Conservation (phyloP, 129 eudicot species). For the Pseudognaphalium luteoalbum region DNA sequence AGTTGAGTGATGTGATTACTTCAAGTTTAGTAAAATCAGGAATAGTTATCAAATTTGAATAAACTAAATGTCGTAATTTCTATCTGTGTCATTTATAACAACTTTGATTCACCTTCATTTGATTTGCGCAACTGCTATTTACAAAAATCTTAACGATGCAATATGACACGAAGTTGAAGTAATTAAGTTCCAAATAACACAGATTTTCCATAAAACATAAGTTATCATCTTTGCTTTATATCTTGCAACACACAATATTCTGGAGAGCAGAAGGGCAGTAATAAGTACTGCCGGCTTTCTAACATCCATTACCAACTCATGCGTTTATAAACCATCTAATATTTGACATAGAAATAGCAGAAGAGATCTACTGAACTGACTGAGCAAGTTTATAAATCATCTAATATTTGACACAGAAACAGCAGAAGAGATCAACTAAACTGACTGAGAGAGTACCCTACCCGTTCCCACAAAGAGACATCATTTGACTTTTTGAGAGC, state of each 20-base stretch:
- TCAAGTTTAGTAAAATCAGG: not conserved
- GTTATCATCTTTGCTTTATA: not conserved
- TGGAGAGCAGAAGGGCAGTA: not conserved
- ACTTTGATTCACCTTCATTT: not conserved
- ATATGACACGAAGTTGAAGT: not conserved
- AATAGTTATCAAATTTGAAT: not conserved
- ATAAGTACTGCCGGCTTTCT: not conserved
- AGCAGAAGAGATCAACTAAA: conserved; percentile 12
- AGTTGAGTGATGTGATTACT: not conserved
- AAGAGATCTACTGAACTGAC: conserved; percentile 18
- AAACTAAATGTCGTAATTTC: not conserved
- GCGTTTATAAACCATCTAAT: not conserved
- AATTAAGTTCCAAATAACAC: not conserved
- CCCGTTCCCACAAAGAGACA: conserved; percentile 3
- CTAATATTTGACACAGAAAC: conserved; percentile 10
- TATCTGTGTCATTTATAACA: not conserved
- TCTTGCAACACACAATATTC: not conserved
- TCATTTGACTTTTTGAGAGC: conserved; percentile 7
- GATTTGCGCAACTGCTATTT: not conserved
- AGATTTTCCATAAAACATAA: not conserved
- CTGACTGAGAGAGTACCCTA: conserved; percentile 16
- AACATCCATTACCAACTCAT: not conserved
- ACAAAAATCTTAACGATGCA: not conserved
- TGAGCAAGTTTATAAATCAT: conserved; percentile 8
- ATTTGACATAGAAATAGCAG: conserved; percentile 8